These are phyloP conservation scores for Agapanthus africanus DNA, from an alignment of 106 monocot genomes.

Conservation along the genomic window DNA sequence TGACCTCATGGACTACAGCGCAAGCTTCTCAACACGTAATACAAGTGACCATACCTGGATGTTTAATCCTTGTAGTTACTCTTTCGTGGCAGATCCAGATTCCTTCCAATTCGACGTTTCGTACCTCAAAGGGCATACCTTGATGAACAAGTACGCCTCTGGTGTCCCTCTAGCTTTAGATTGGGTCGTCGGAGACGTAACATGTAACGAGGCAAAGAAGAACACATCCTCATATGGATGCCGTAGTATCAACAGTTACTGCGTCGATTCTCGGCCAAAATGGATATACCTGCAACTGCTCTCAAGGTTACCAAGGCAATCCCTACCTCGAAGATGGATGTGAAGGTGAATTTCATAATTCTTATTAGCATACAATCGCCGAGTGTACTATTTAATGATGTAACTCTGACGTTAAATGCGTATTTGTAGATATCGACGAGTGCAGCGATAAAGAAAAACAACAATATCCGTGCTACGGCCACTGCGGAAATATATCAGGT, in stretches of 20 bases:
- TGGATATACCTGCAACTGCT: slow-evolving; percentile 27
- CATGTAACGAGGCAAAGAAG: not conserved
- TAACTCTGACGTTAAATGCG: not conserved
- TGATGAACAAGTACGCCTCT: not conserved
- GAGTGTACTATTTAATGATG: not conserved
- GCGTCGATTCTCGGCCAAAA: not conserved
- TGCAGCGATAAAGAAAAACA: no score
- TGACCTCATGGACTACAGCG: slow-evolving; percentile 14
- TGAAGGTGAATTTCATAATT: slow-evolving; percentile 21
- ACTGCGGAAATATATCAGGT: not conserved
- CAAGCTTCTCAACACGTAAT: not conserved
- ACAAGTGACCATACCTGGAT: slow-evolving; percentile 7
- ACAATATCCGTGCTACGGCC: not conserved
- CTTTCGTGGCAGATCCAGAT: slow-evolving; percentile 17
- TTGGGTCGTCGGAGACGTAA: slow-evolving; percentile 23
- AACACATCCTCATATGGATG: not conserved
- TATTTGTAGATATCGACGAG: slow-evolving; percentile 4
- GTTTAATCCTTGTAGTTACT: slow-evolving; percentile 32
- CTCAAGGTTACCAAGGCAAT: slow-evolving; percentile 31
- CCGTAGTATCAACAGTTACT: not conserved
- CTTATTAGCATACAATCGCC: not conserved
- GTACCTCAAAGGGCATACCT: slow-evolving; percentile 5
- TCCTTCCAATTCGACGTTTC: slow-evolving; percentile 19
- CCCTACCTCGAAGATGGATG: slow-evolving; percentile 39
- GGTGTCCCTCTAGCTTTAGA: slow-evolving; percentile 19